A percentile compares a stretch with the other conserved stretches of the same genome.
Conservation (phyloP, 2,329 filamentous ascomycete species). For the Aureobasidium sp. region DNA sequence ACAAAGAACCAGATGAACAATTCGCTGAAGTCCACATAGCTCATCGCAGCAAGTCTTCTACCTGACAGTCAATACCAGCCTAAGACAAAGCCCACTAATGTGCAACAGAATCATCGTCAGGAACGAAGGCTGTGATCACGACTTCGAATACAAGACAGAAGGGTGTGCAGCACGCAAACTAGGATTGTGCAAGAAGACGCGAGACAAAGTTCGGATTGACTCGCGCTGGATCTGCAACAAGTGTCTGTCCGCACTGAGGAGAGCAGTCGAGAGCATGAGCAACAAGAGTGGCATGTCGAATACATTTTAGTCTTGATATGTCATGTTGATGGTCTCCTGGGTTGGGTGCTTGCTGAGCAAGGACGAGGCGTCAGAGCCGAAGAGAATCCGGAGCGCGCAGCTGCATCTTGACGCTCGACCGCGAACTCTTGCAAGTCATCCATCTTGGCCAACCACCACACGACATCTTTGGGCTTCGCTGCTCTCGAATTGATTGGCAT, state of each 20-base stretch:
- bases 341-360: not conserved
- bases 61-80: not conserved
- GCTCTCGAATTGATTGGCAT: not conserved
- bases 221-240: not conserved
- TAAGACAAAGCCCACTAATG: not conserved
- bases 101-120: conserved; percentile 4
- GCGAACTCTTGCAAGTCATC: not conserved
- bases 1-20: not conserved
- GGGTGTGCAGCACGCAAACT: not conserved
- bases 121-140: conserved; percentile 7
- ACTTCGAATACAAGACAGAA: not conserved
- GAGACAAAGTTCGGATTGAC: not conserved
- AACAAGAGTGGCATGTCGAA: not conserved
- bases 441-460: not conserved
- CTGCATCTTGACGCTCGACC: not conserved
- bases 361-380: not conserved
- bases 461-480: not conserved
- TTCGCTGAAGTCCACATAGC: not conserved
- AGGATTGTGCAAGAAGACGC: conserved; percentile 10
- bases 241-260: not conserved
- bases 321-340: not conserved
- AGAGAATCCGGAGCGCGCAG: not conserved
- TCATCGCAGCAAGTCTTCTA: not conserved
- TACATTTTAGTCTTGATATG: not conserved
- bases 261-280: conserved; percentile 1